Evolutionary conservation across 148 eudicot species (phyloP), one percentile per base, ranked within the genome.

Genomic region (Nepenthes gracilis): DNA sequence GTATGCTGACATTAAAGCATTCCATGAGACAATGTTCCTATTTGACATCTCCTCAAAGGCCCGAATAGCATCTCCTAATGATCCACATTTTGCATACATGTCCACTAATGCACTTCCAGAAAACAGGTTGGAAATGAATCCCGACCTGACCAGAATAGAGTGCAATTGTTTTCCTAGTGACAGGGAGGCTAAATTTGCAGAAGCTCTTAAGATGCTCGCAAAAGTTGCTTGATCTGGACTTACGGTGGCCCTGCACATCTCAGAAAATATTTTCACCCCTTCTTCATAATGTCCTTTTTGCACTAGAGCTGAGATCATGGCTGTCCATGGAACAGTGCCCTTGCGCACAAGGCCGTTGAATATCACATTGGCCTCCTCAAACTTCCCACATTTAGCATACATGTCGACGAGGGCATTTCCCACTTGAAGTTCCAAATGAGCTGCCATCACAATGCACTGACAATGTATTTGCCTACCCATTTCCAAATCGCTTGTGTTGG

Each of bases 71-170:
- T 81, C 78, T 64, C 63, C 77, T 61, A 85, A 63, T 15, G 81
- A 85, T 57, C 96, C 96, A 72, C 86, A 85, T 70, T 88, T 85
- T 63, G 96, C 88, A 72, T 88, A 88, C 92, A 83, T 83, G 76
- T 81, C 96, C 6, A 85, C 58, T 61, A 88, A 78, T 35, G 88
- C 88, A 67, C 85, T 78, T 36, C 92, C 92, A 55, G 74, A 83
- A 38, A 64, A 83, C 57, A 88, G 92, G n/a, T 81, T 85, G 6
- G 84, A 72, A 68, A 73, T 49, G 51, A 73, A 88, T 4, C 96
- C 92, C 14, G 69, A 71, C 60, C 69, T 69, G 12, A 71, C 47
- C 23, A 88, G 45, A 34, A 58, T 65, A 14, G 92, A 77, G 61
- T 88, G 96, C 58, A 88, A 50, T 61, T 88, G 96, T 72, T 77